phyloP scores from a whole-genome alignment of 257 asterid genomes.

The Solanum neorickii region DNA sequence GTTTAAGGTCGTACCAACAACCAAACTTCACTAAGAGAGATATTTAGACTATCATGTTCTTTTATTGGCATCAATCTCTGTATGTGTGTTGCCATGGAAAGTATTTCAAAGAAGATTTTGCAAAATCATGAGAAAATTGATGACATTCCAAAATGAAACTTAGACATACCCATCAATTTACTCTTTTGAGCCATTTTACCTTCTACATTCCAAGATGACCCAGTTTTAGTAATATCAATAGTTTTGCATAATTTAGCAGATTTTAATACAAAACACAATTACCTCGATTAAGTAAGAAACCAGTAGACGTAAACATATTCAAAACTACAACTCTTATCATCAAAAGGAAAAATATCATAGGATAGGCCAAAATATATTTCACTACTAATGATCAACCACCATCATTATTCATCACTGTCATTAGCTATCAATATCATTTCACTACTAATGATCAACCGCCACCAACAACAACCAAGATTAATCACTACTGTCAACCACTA shows the following conservation, averaged over 20 bases:
- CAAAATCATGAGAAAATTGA: background rate
- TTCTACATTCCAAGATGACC: background rate
- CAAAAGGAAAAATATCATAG: background rate
- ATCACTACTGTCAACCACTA: background rate
- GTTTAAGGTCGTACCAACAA: background rate
- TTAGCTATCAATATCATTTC: background rate
- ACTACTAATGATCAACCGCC: background rate
- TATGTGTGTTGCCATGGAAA: background rate
- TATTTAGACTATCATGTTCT: background rate
- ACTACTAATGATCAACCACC: background rate
- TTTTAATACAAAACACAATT: background rate
- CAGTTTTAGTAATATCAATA: background rate
- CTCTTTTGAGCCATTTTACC: background rate
- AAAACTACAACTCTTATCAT: background rate
- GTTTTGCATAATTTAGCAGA: background rate
- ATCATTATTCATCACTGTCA: background rate
- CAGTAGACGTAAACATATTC: background rate
- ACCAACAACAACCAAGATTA: background rate
- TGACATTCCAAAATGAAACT: background rate
- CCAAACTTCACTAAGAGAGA: background rate
- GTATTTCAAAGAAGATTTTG: background rate
- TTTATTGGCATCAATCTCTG: background rate
- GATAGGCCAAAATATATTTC: background rate
- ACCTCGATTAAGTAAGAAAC: background rate
- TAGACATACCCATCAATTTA: background rate